Evolutionary conservation across 2,329 filamentous ascomycete genomes (phyloP).

Genomic region (Verticillium nubilum): DNA sequence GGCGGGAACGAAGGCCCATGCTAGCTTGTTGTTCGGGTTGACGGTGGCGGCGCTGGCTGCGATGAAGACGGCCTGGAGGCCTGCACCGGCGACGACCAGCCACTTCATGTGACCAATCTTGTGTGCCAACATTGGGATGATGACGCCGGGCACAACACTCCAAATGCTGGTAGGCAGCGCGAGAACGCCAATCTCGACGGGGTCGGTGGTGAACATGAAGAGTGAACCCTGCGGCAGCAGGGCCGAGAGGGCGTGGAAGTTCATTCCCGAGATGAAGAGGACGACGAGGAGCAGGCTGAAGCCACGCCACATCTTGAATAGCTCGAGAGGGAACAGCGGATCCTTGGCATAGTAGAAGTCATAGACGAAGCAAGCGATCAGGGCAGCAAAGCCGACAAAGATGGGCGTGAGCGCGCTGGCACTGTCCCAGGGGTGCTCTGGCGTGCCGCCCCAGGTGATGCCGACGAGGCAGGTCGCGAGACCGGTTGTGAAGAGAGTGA

Average conservation of each 20-base stretch:
- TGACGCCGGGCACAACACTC: constrained; percentile 3
- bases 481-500: constrained; percentile 14
- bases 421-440: constrained; percentile 10
- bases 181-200: constrained; percentile 17
- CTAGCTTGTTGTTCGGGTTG: constrained; percentile 18
- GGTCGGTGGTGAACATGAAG: constrained; percentile 24
- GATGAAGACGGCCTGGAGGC: constrained; percentile 21
- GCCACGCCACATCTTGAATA: constrained; percentile 22
- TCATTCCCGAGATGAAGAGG: constrained; percentile 24
- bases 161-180: constrained; percentile 7
- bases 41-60: constrained; percentile 19
- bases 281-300: constrained; percentile 23
- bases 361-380: constrained; percentile 15
- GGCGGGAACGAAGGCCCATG: constrained; percentile 22
- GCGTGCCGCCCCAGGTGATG: constrained; percentile 13
- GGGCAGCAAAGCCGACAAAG: constrained; percentile 9
- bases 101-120: constrained; percentile 22
- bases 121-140: constrained; percentile 23
- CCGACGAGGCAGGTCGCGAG: constrained; percentile 16
- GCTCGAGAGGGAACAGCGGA: constrained; percentile 18
- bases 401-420: constrained; percentile 12
- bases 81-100: constrained; percentile 23
- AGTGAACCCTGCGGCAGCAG: constrained; percentile 21
- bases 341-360: constrained; percentile 16
- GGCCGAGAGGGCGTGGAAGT: constrained; percentile 19